These are phyloP conservation scores for Triangularia verruculosa DNA, from an alignment of 2,329 filamentous ascomycete genomes.

Conservation along the genomic window DNA sequence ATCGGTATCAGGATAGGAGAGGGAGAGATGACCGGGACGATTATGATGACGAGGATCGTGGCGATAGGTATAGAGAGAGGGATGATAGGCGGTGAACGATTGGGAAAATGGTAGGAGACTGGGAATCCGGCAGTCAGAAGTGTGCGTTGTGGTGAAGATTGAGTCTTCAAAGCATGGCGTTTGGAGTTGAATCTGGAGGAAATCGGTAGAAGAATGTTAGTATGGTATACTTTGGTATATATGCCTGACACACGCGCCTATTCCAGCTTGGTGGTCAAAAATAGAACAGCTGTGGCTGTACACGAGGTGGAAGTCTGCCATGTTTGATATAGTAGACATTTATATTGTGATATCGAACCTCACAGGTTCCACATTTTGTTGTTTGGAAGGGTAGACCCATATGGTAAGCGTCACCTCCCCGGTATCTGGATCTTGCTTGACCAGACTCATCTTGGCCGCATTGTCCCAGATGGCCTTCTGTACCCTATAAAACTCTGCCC, in stretches of 20 bases:
- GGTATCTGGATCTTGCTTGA: neutral
- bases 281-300: too few relatives aligned
- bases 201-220: neutral
- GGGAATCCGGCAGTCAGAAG: neutral
- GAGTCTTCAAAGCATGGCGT: neutral
- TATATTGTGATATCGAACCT: neutral
- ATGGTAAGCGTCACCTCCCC: neutral
- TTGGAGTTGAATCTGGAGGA: neutral
- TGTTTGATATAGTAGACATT: neutral
- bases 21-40: neutral
- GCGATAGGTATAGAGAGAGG: neutral
- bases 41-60: neutral
- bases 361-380: neutral
- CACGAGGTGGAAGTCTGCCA: too few relatives aligned
- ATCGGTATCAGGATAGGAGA: neutral
- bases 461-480: neutral
- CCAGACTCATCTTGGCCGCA: neutral
- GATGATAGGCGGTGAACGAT: neutral
- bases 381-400: neutral
- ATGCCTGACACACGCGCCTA: too few relatives aligned
- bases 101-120: neutral
- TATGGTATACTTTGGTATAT: neutral
- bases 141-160: neutral
- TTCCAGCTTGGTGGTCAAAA: too few relatives aligned
- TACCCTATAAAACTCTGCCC: neutral